Conservation (phyloP, 2,329 filamentous ascomycete genomes). For the Chaetoscypha palmicola region DNA sequence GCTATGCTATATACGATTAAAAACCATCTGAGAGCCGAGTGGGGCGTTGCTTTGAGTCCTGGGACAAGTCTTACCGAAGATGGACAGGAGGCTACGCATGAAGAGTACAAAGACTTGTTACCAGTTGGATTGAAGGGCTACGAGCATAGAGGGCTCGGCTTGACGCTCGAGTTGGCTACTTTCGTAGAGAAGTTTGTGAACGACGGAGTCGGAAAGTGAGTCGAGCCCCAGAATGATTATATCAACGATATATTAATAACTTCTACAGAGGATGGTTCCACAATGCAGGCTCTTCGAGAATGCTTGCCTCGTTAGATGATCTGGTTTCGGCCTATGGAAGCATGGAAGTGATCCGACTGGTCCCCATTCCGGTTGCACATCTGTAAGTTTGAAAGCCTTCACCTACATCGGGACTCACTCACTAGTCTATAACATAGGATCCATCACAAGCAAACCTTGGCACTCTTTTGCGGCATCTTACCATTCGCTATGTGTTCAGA, state of each 20-base stretch:
- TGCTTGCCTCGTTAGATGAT: slow-evolving; percentile 50
- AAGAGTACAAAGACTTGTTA: slow-evolving; percentile 45
- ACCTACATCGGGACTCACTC: too few species aligned
- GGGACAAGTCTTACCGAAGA: slow-evolving; percentile 28
- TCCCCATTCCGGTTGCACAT: slow-evolving; percentile 57
- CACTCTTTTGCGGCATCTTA: slow-evolving; percentile 51
- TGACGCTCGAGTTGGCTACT: slow-evolving; percentile 54
- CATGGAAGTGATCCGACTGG: slow-evolving; percentile 61
- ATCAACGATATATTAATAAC: neutral
- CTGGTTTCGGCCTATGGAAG: slow-evolving; percentile 52
- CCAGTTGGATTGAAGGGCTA: slow-evolving; percentile 43
- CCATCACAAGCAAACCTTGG: slow-evolving; percentile 57
- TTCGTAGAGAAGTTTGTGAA: slow-evolving; percentile 55
- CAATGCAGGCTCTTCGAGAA: slow-evolving; percentile 49
- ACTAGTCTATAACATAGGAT: too few species aligned
- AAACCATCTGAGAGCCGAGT: slow-evolving; percentile 57
- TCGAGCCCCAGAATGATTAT: neutral
- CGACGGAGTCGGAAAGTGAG: slow-evolving; percentile 39
- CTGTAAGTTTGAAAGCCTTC: slow-evolving; percentile 30
- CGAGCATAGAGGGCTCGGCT: slow-evolving; percentile 51
- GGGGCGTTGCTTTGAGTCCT: slow-evolving; percentile 39
- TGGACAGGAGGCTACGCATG: slow-evolving; percentile 30
- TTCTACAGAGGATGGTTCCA: slow-evolving; percentile 48
- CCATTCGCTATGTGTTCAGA: slow-evolving; percentile 58
- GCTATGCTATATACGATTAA: slow-evolving; percentile 58